These are phyloP conservation scores for Yamadazyma atmosphaerica DNA, from an alignment of 1,139 yeast genomes.

Conservation along the genomic window DNA sequence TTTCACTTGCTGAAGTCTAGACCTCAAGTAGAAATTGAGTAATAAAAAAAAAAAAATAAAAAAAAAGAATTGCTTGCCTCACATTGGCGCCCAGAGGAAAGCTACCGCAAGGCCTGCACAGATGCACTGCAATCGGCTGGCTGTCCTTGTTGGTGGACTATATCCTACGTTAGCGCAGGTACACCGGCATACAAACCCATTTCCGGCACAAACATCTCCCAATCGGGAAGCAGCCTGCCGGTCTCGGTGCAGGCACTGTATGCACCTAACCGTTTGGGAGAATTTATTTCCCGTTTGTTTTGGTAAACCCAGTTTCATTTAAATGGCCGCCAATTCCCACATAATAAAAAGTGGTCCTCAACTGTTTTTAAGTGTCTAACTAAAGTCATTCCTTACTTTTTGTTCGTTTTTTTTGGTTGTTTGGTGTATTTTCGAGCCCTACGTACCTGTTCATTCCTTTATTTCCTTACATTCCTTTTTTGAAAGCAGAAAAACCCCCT, in stretches of 20 bases:
- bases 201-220: not conserved
- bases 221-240: not conserved
- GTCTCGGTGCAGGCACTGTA: no score
- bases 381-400: constrained; percentile 20
- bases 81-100: not conserved
- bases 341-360: not conserved
- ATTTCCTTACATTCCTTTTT: not conserved
- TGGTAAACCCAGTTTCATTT: not conserved
- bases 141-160: not conserved
- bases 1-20: no score
- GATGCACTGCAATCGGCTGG: not conserved
- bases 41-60: not conserved
- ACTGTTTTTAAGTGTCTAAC: constrained; percentile 12
- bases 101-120: not conserved
- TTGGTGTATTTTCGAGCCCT: no score
- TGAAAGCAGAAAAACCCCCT: no score
- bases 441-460: constrained; percentile 1
- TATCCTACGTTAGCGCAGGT: not conserved
- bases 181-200: not conserved
- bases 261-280: constrained; percentile 1
- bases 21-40: no score
- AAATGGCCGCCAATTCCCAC: not conserved
- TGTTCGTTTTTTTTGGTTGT: not conserved
- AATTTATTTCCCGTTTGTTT: not conserved
- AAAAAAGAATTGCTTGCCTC: not conserved